Base-by-base conservation (phyloP, 2,329 filamentous ascomycete species). In the Phyllosticta ampelicida region DNA sequence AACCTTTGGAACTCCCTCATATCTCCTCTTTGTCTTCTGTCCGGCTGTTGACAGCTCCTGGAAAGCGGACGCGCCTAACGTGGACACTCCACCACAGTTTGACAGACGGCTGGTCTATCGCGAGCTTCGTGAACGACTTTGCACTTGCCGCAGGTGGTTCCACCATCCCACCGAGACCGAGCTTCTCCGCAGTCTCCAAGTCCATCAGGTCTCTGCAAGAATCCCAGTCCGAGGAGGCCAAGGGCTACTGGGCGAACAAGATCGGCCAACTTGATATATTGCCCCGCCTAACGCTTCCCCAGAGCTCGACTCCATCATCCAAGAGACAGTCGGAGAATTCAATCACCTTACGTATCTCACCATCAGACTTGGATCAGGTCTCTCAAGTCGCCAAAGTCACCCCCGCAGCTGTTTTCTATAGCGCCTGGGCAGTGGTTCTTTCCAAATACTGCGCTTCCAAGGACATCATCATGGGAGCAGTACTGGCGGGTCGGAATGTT, bases 381-480 rank as follows among this genome's bases (percentile, higher is more conserved):
- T 20, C 55, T 1, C 29, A 57, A 2, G 48, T 23, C 16, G 9
- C n/a, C 53, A 55, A 59, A 20, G 55, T 64, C 9, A 61, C 63
- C 9, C 11, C 61, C 1, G 62, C 63, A 23, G 54, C 62, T 5
- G 48, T 67, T 13, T 67, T 68, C 29, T 63, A 69, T 51, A 69
- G 69, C 2, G 73, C 71, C 1, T 77, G 74, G 74, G 71, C 65
- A 0, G 30, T 76, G 1, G 56, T 63, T 5, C 54, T 75, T 1
- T 63, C 64, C 0, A 54, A 54, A 13, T 74, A 70, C 52, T 63
- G 63, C 5, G 67, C 68, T 51, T 68, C 68, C 0, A 63, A 71
- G 29, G 56, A 62, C 16, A 64, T 75, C 8, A 62, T 63, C 1
- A 70, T 74, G 60, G 74, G 74, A 1, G 60, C 63, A 8, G 68